Evolutionary conservation across 1,139 yeast genomes (phyloP).

Genomic region (Lipomyces yarrowii): DNA sequence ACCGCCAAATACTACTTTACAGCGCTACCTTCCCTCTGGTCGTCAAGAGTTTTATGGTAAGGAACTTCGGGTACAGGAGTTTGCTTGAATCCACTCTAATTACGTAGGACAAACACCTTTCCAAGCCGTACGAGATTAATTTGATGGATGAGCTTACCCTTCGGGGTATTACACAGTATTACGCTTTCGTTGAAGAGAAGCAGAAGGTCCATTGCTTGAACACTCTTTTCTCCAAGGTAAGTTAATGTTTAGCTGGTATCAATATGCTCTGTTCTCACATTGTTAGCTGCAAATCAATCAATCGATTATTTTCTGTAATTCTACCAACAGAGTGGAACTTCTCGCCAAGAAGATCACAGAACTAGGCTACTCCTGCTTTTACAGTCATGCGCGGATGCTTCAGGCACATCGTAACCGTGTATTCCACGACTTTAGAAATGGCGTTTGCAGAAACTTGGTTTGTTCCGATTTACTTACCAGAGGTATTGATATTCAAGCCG

Average conservation of each 20-base stretch:
- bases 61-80: background rate
- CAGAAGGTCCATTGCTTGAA: conserved; percentile 95
- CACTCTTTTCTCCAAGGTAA: conserved; percentile 78
- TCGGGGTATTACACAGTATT: conserved; percentile 94
- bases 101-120: conserved; percentile 68
- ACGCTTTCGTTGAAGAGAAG: conserved; percentile 95
- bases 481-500: conserved; percentile 99
- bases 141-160: conserved; percentile 96
- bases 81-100: background rate
- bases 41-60: conserved; percentile 80
- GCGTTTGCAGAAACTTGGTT: conserved; percentile 94
- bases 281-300: conserved; percentile 79
- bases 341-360: conserved; percentile 95
- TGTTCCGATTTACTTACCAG: conserved; percentile 96
- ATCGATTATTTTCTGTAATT: conserved; percentile 94
- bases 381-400: conserved; percentile 97
- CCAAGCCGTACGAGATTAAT: conserved; percentile 92
- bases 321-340: conserved; percentile 93
- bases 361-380: conserved; percentile 93
- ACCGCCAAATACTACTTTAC: conserved; percentile 84
- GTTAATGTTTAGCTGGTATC: background rate
- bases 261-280: background rate
- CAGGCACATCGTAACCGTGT: conserved; percentile 97
- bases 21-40: conserved; percentile 96
- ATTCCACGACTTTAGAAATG: conserved; percentile 98